phyloP scores from a whole-genome alignment of 1,284 basidiomycete genomes.

The Leccinum fuscescens region DNA sequence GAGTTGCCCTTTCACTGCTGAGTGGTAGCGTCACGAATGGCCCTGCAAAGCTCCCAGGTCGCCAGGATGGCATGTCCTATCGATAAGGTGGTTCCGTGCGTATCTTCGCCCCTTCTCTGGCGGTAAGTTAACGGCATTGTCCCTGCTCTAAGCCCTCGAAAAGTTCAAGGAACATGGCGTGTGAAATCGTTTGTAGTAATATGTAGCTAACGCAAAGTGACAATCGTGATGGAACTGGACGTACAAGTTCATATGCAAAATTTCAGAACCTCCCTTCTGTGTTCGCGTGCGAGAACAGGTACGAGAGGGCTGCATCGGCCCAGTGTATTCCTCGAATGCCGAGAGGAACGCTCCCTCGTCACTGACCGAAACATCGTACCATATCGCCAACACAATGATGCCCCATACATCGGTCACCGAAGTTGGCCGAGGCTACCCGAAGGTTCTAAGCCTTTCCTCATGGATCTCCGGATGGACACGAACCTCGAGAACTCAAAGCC shows the following conservation, averaged over 20 bases:
- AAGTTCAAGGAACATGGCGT: not conserved
- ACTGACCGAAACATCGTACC: not conserved
- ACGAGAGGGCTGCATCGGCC: not conserved
- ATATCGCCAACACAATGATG: not conserved
- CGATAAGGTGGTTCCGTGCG: not conserved
- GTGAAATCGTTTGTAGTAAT: not conserved
- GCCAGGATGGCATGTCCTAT: not conserved
- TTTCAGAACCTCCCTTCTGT: not conserved
- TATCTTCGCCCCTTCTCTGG: not conserved
- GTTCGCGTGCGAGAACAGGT: not conserved
- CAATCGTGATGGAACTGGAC: not conserved
- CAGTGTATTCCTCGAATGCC: not conserved
- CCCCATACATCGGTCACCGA: not conserved
- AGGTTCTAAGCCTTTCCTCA: not conserved
- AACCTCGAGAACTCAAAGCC: not conserved
- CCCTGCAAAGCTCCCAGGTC: not conserved
- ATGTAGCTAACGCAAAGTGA: not conserved
- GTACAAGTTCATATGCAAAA: not conserved
- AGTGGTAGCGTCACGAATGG: not conserved
- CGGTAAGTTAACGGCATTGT: not conserved
- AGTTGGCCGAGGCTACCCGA: not conserved
- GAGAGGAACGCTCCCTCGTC: not conserved
- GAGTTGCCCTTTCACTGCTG: not conserved
- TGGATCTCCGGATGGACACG: not conserved
- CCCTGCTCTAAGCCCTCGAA: not conserved